Percentiles rank a stretch among this genome's conserved stretches.
Evolutionary conservation across 306 rosid species (phyloP).

Genomic region (Hylodesmum podocarpum): DNA sequence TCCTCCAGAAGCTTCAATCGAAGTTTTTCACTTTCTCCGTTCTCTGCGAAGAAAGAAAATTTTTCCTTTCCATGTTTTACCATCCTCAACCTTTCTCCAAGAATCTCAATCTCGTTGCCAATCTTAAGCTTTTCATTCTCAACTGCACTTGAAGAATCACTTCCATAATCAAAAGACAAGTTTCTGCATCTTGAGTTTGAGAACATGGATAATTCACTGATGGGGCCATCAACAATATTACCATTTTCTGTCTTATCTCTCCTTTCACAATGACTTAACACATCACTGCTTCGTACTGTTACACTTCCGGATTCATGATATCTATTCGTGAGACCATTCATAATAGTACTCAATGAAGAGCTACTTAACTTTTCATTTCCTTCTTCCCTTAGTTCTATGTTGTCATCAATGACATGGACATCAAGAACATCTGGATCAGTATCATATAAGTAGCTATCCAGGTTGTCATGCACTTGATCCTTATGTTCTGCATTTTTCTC

Average conservation of each 20-base stretch:
- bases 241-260: conserved; percentile 13
- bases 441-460: conserved; percentile 39
- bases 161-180: conserved; percentile 26
- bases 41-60: conserved; percentile 34
- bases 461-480: conserved; percentile 23
- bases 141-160: conserved; percentile 36
- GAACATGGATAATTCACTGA: not conserved
- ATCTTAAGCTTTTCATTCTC: conserved; percentile 42
- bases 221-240: not conserved
- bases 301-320: conserved; percentile 28
- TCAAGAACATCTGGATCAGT: conserved; percentile 58
- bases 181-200: conserved; percentile 26
- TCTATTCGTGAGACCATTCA: conserved; percentile 24
- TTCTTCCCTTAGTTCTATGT: conserved; percentile 37
- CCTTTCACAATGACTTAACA: conserved; percentile 19
- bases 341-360: conserved; percentile 29
- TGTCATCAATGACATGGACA: conserved; percentile 67
- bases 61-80: conserved; percentile 42
- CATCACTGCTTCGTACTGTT: not conserved
- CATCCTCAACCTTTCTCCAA: conserved; percentile 44
- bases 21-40: conserved; percentile 36
- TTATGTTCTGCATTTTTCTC: conserved; percentile 28
- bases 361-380: conserved; percentile 34
- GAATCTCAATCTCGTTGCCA: conserved; percentile 46
- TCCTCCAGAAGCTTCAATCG: conserved; percentile 50